Conservation (phyloP, 208 protist genomes). For the Borovskyia barvae region DNA sequence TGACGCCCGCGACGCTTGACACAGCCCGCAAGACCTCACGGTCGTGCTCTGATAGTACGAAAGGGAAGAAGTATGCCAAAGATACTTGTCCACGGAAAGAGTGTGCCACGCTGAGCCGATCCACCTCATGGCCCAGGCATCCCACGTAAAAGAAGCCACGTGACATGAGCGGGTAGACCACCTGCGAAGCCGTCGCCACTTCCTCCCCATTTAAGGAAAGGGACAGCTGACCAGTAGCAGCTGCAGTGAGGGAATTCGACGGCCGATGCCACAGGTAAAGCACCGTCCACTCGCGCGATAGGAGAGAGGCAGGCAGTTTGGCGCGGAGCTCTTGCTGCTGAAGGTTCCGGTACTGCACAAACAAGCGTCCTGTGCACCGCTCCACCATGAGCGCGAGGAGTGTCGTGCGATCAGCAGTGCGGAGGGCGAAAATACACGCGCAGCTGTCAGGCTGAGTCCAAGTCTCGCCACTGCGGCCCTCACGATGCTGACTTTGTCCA, state of each 20-base stretch:
- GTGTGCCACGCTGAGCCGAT: constrained; percentile 35
- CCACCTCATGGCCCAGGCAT: constrained; percentile 53
- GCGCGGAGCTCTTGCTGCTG: constrained; percentile 27
- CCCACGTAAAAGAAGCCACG: constrained; percentile 58
- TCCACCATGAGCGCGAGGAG: constrained; percentile 29
- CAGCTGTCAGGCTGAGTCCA: no score
- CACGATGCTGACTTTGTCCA: not conserved
- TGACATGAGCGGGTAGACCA: constrained; percentile 51
- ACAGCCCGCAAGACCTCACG: constrained; percentile 9
- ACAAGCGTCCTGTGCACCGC: constrained; percentile 12
- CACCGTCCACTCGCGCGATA: constrained; percentile 20
- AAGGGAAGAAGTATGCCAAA: constrained; percentile 61
- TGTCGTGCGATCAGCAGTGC: constrained; percentile 26
- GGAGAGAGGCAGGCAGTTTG: constrained; percentile 12
- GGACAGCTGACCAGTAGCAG: constrained; percentile 32
- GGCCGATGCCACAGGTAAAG: constrained; percentile 20
- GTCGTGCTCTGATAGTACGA: constrained; percentile 36
- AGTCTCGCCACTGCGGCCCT: not conserved
- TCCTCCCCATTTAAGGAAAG: constrained; percentile 57
- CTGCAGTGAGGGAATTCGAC: constrained; percentile 14
- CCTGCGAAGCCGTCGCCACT: constrained; percentile 14
- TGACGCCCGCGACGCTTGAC: constrained; percentile 3
- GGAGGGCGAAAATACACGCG: constrained; percentile 22
- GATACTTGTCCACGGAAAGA: constrained; percentile 71
- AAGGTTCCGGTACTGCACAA: constrained; percentile 30